A percentile compares a stretch with the other conserved stretches of the same genome.
These are phyloP conservation scores for Colletotrichum sp. DNA, from an alignment of 2,329 filamentous ascomycete genomes.

Conservation along the genomic window DNA sequence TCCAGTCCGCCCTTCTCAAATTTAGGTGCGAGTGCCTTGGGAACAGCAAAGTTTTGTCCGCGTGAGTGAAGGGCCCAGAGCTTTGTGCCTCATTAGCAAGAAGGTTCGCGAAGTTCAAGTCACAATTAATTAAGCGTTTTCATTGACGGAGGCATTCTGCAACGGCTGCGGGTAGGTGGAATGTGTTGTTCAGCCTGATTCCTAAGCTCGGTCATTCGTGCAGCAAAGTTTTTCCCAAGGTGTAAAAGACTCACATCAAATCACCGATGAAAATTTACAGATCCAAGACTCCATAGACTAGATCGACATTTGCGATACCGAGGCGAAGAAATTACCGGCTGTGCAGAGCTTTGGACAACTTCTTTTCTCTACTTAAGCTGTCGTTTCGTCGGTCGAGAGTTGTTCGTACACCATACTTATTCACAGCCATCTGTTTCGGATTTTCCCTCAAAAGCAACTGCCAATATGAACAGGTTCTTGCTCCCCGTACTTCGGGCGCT, in stretches of 20 bases:
- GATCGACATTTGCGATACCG: background rate
- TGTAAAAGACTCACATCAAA: background rate
- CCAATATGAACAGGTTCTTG: accelerated
- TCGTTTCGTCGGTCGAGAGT: accelerated
- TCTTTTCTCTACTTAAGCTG: background rate
- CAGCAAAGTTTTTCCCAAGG: background rate
- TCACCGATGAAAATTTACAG: background rate
- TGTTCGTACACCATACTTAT: accelerated
- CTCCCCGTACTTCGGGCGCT: accelerated
- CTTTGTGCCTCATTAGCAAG: background rate
- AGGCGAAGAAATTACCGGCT: background rate
- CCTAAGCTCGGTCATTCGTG: background rate
- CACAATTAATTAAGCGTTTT: background rate
- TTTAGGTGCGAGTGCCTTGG: background rate
- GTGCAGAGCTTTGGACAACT: background rate
- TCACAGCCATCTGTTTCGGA: accelerated
- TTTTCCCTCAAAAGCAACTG: accelerated
- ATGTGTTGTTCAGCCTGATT: background rate
- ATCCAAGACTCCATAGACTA: background rate
- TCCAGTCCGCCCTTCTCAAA: background rate
- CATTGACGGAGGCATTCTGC: no score
- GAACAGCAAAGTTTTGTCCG: background rate
- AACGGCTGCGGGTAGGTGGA: background rate
- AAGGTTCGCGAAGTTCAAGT: background rate
- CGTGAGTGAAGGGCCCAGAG: background rate